Evolutionary conservation across 2,329 filamentous ascomycete genomes (phyloP).

Genomic region (Colletotrichum sojae): DNA sequence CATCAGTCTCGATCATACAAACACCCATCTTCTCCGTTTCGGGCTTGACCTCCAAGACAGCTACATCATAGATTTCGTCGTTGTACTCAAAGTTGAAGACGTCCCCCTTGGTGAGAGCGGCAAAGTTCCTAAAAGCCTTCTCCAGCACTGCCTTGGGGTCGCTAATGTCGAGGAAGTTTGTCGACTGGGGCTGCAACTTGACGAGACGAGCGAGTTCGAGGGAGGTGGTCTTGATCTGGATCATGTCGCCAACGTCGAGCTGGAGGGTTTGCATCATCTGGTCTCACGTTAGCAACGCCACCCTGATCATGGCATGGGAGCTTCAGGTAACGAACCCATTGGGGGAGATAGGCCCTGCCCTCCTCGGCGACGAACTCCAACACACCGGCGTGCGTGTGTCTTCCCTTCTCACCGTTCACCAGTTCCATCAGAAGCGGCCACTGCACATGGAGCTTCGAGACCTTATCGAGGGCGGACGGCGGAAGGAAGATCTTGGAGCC

Average conservation of each 20-base stretch:
- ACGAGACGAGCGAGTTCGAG: conserved; percentile 92
- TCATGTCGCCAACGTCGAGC: conserved; percentile 92
- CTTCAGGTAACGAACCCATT: conserved; percentile 76
- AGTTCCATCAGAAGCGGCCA: conserved; percentile 98
- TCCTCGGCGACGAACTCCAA: conserved; percentile 98
- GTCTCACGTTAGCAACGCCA: conserved; percentile 1
- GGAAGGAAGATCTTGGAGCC: conserved; percentile 98
- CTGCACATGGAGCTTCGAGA: conserved; percentile 94
- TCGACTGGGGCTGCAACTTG: conserved; percentile 95
- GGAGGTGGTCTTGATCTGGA: conserved; percentile 96
- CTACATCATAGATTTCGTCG: conserved; percentile 92
- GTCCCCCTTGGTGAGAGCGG: conserved; percentile 92
- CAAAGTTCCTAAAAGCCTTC: conserved; percentile 96
- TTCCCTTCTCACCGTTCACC: conserved; percentile 85
- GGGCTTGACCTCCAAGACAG: conserved; percentile 93
- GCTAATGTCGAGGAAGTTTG: conserved; percentile 94
- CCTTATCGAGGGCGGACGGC: conserved; percentile 96
- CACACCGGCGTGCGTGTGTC: conserved; percentile 92
- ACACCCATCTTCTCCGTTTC: conserved; percentile 86
- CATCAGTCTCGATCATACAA: conserved; percentile 95
- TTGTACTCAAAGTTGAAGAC: conserved; percentile 98
- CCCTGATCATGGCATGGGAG: background rate
- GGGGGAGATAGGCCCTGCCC: conserved; percentile 94
- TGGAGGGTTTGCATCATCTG: conserved; percentile 94
- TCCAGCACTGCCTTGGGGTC: conserved; percentile 98